Conservation (phyloP, 2,329 filamentous ascomycete species). For the Dactylellina leptospora region DNA sequence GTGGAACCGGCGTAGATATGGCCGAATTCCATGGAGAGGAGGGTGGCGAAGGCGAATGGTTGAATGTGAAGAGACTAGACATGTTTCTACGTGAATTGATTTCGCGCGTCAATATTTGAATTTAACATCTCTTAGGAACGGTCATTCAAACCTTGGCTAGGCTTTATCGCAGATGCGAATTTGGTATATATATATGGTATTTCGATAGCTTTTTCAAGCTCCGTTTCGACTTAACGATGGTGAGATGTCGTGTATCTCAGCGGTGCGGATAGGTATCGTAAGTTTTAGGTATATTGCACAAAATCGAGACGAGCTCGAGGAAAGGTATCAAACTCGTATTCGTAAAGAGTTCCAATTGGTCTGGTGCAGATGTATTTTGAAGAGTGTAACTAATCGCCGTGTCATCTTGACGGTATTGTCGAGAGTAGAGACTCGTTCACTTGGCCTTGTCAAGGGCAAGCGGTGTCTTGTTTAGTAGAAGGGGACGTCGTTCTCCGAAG, state of each 20-base stretch:
- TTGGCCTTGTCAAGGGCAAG: constrained; percentile 40
- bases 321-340: constrained; percentile 35
- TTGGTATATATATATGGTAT: neutral
- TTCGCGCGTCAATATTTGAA: neutral
- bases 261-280: neutral
- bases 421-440: constrained; percentile 48
- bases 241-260: neutral
- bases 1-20: constrained; percentile 61
- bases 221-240: neutral
- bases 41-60: constrained; percentile 84
- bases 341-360: constrained; percentile 54
- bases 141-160: constrained; percentile 4
- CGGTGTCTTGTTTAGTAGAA: constrained; percentile 21
- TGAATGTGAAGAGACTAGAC: constrained; percentile 97
- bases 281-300: constrained; percentile 1
- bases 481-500: constrained; percentile 18
- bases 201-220: constrained; percentile 2
- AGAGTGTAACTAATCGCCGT: constrained; percentile 50
- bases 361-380: constrained; percentile 53
- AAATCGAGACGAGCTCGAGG: constrained; percentile 1
- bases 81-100: constrained; percentile 65
- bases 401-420: constrained; percentile 54
- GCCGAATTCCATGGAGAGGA: constrained; percentile 83
- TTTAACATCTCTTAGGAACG: neutral
- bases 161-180: neutral